Conservation (phyloP, 371 early-diverging fungal genomes). For the Lichtheimia ramosa region DNA sequence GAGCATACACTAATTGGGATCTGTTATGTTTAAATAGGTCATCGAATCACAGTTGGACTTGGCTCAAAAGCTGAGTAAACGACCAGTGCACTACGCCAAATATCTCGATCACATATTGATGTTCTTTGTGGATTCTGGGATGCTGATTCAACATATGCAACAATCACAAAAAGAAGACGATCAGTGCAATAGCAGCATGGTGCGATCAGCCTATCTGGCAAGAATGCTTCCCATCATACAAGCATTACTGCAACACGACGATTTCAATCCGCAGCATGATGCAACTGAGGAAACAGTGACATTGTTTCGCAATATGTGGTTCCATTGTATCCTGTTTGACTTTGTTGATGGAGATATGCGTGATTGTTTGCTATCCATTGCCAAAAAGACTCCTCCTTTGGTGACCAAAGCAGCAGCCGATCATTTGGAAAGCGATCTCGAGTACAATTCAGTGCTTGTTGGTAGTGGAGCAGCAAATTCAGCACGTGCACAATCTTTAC, state of each 20-base stretch:
- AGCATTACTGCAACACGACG: conserved; percentile 52
- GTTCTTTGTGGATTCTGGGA: conserved; percentile 71
- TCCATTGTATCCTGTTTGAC: conserved; percentile 79
- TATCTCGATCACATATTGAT: conserved; percentile 58
- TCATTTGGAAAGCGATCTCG: conserved; percentile 86
- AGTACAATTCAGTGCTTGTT: conserved; percentile 81
- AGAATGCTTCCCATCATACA: neutral
- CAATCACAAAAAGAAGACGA: too few relatives aligned
- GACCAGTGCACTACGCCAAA: conserved; percentile 56
- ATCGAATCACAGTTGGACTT: conserved; percentile 40
- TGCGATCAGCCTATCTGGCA: neutral
- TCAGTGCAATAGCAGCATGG: too few relatives aligned
- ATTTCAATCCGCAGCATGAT: conserved; percentile 62
- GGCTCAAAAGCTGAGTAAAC: conserved; percentile 49
- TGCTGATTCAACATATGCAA: conserved; percentile 49
- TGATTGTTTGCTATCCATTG: conserved; percentile 66
- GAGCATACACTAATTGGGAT: too few relatives aligned
- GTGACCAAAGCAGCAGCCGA: conserved; percentile 73
- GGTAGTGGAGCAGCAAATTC: conserved; percentile 52
- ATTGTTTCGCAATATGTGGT: conserved; percentile 89
- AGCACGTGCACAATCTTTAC: conserved; percentile 44
- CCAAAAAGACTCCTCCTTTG: conserved; percentile 84
- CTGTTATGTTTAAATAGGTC: conserved; percentile 9
- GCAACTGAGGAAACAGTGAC: conserved; percentile 65
- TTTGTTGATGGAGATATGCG: conserved; percentile 76